These are phyloP conservation scores for Canariomyces notabilis DNA, from an alignment of 2,329 filamentous ascomycete genomes.

Conservation along the genomic window DNA sequence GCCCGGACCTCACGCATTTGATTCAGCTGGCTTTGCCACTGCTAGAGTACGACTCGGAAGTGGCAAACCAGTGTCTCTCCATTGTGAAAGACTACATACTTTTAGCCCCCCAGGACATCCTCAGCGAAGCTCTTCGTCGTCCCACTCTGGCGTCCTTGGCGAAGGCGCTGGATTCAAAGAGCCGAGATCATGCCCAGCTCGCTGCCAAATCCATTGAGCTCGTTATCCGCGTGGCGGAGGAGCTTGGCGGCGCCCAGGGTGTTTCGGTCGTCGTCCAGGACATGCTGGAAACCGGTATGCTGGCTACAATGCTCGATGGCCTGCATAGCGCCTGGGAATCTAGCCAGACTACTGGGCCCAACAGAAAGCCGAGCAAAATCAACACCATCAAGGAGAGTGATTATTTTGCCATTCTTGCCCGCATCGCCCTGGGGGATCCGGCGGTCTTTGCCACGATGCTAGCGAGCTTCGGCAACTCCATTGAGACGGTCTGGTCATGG, in stretches of 20 bases:
- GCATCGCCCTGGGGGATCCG: conserved; percentile 70
- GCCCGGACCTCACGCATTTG: conserved; percentile 57
- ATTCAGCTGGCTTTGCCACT: conserved; percentile 60
- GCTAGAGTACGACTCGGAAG: conserved; percentile 61
- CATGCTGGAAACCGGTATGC: conserved; percentile 58
- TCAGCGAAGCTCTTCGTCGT: conserved; percentile 51
- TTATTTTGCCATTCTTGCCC: conserved; percentile 77
- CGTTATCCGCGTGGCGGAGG: conserved; percentile 57
- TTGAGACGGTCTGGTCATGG: conserved; percentile 55
- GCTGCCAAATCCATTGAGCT: conserved; percentile 59
- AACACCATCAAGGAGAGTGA: conserved; percentile 75
- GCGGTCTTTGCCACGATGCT: conserved; percentile 59
- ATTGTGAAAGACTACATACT: conserved; percentile 68
- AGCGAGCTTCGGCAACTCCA: conserved; percentile 36
- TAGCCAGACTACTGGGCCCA: conserved; percentile 77
- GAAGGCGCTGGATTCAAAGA: conserved; percentile 46
- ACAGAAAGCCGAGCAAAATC: conserved; percentile 62
- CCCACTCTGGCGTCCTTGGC: conserved; percentile 46
- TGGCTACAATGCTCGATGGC: conserved; percentile 58
- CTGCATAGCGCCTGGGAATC: conserved; percentile 67
- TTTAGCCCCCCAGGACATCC: conserved; percentile 62
- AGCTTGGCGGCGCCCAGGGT: conserved; percentile 56
- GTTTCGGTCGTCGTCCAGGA: conserved; percentile 61
- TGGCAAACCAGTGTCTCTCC: conserved; percentile 55
- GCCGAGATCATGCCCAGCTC: conserved; percentile 53